Percentiles rank a stretch among this genome's conserved stretches.
Evolutionary conservation across 371 early-diverging fungal species (phyloP).

Genomic region (Funneliformis caledonium): DNA sequence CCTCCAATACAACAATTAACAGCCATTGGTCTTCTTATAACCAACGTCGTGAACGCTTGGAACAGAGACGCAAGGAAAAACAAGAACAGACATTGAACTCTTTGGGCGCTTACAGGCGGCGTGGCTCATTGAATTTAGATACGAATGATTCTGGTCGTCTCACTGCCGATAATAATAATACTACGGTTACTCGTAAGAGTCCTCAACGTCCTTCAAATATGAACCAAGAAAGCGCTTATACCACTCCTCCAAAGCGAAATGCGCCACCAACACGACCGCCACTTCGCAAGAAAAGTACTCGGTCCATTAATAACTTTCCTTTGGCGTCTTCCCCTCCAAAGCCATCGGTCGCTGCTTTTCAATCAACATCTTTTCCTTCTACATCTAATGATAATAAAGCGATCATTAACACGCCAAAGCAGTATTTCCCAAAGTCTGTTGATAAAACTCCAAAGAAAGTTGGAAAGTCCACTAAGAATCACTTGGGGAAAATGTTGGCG

Average conservation of each 20-base stretch:
- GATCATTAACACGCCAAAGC: background rate
- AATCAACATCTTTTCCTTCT: background rate
- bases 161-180: no score
- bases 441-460: conserved; percentile 31
- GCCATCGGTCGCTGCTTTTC: no score
- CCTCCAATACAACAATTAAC: background rate
- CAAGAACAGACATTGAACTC: background rate
- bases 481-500: conserved; percentile 36
- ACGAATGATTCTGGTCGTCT: background rate
- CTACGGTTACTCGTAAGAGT: background rate
- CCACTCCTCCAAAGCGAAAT: background rate
- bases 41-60: conserved; percentile 40
- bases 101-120: conserved; percentile 12
- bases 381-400: background rate
- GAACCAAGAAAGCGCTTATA: background rate
- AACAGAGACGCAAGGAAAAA: conserved; percentile 36
- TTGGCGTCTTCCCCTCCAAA: background rate
- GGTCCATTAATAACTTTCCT: background rate
- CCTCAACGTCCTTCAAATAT: background rate
- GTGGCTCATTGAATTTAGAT: conserved; percentile 19
- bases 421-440: background rate
- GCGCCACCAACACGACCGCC: background rate
- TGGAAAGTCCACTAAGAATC: conserved; percentile 26
- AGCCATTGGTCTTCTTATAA: conserved; percentile 38
- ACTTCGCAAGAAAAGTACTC: background rate